These are phyloP conservation scores for Aspergillus neotritici DNA, from an alignment of 2,329 filamentous ascomycete genomes.

Conservation along the genomic window DNA sequence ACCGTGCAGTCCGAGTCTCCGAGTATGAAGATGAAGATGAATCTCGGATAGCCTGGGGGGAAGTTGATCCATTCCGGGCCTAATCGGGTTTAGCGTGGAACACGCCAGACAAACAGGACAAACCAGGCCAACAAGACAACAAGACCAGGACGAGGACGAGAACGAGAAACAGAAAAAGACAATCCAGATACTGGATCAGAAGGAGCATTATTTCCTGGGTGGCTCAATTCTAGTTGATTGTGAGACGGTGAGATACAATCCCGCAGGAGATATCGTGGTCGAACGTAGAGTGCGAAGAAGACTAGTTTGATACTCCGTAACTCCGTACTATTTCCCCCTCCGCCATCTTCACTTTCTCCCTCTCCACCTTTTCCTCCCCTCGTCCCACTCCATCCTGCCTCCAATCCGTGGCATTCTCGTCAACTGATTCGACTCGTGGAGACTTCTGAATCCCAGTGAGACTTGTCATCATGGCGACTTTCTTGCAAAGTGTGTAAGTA, in stretches of 20 bases:
- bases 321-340: background rate
- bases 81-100: slow-evolving; percentile 18
- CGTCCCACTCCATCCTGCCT: background rate
- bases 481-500: slow-evolving; percentile 48
- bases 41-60: background rate
- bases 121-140: slow-evolving; percentile 16
- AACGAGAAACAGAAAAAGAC: no score
- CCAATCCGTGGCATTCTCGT: background rate
- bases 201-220: no score
- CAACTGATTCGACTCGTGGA: background rate
- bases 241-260: no score
- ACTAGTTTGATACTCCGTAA: slow-evolving; percentile 2
- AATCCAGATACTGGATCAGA: no score
- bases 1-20: no score
- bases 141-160: background rate
- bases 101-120: background rate
- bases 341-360: slow-evolving; percentile 4
- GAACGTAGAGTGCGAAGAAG: slow-evolving; percentile 5
- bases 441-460: slow-evolving; percentile 8
- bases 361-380: slow-evolving; percentile 2
- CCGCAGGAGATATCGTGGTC: no score
- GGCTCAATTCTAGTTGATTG: no score
- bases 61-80: slow-evolving; percentile 22
- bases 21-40: no score
- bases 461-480: slow-evolving; percentile 39